phyloP scores from a whole-genome alignment of 1,284 basidiomycete species.

The Ganoderma sp. region DNA sequence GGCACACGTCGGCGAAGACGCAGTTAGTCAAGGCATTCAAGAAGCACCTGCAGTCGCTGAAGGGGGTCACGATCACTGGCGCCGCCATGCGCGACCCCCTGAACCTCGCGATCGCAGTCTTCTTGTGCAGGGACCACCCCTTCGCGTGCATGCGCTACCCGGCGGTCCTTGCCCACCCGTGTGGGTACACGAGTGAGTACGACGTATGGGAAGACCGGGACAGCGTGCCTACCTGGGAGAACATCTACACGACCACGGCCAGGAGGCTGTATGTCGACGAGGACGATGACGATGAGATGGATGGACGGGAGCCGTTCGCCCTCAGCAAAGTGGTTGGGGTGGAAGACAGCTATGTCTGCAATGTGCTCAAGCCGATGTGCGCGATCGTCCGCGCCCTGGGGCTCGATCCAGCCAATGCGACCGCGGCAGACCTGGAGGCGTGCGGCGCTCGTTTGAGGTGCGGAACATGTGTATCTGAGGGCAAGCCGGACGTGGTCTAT shows the following conservation, averaged over 20 bases:
- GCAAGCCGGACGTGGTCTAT: not conserved
- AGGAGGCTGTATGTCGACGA: not conserved
- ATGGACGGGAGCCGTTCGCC: not conserved
- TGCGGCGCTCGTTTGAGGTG: constrained; percentile 8
- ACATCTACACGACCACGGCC: not conserved
- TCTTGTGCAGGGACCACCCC: not conserved
- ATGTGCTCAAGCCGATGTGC: not conserved
- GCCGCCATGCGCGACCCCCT: constrained; percentile 10
- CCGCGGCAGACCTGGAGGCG: not conserved
- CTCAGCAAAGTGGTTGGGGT: not conserved
- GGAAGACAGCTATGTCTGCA: not conserved
- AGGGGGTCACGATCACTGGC: not conserved
- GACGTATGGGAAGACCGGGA: not conserved
- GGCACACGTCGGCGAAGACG: not conserved
- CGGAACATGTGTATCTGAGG: not conserved
- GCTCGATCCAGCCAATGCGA: not conserved
- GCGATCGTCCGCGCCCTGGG: not conserved
- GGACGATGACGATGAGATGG: not conserved
- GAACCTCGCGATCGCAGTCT: constrained; percentile 16
- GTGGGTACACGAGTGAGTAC: not conserved
- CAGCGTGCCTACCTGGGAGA: not conserved
- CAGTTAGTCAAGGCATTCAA: constrained; percentile 2
- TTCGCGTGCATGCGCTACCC: constrained; percentile 9
- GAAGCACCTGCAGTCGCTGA: not conserved
- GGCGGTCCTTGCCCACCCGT: not conserved